Base-by-base conservation (phyloP, 768 basidiomycete species). In the Mycena epipterygia region DNA sequence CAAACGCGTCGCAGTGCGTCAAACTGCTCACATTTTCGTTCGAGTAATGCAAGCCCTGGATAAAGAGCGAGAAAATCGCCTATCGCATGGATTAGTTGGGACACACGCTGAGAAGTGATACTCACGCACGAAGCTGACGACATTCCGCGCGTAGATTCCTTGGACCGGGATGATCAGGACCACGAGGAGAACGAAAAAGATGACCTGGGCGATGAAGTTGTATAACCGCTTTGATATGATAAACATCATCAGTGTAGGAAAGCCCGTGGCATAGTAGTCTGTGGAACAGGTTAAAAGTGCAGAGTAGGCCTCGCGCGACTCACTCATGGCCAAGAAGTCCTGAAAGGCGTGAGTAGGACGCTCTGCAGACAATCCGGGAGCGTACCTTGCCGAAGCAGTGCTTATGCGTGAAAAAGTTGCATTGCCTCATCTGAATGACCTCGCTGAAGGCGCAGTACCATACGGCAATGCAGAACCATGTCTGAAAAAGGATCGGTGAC, bases 101-200 rank as follows among this genome's bases (percentile, higher is more conserved):
- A 57, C 73, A 82, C 4, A 74, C 75, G 49, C 78, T n/a, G 23
- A 46, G 79, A 65, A 82, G 80, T 25, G 80, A 64, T 48, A 76
- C 35, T n/a, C 57, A 82, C 81, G 76, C 70, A 69, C 74, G 55
- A 76, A 76, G 66, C 63, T 71, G 58, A 78, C 69, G 23, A 76
- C 67, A 48, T 77, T 75, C 30, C 76, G 67, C 2, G 75, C 72
- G 48, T 67, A 77, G 42, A 78, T 76, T 14, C 27, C 57, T 73
- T 78, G 75, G 13, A 61, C 72, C 4, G 76, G 77, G 35, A 78
- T 61, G 44, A 78, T 58, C 11, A 78, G 55, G 25, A 39, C 68
- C 13, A 64, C 12, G 33, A 76, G 67, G 16, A 79, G 73, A 2
- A 76, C 41, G 41, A 79, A 67, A 46, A 68, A 65, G 19, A 67